Evolutionary conservation across 169 alveolate genomes (phyloP).

Genomic region (Eimeria praecox): DNA sequence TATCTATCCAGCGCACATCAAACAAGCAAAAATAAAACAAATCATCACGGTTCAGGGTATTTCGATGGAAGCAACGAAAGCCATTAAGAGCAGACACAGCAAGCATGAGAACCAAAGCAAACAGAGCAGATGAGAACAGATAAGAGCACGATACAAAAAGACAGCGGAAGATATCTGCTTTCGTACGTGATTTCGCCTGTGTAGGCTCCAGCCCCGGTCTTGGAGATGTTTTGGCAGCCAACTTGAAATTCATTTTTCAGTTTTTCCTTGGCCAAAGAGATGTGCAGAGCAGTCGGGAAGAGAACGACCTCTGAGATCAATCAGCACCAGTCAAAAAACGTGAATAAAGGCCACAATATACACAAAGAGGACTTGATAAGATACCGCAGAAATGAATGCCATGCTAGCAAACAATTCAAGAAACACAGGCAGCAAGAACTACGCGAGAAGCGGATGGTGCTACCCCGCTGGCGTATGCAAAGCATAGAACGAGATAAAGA

Average conservation of each 20-base stretch:
- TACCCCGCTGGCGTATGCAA: not conserved
- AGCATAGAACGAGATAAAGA: no score
- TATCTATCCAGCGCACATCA: not conserved
- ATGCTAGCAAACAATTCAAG: not conserved
- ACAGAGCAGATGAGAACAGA: no score
- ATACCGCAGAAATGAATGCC: not conserved
- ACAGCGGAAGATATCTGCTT: no score
- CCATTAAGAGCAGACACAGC: no score
- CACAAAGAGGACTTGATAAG: not conserved
- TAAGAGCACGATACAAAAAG: no score
- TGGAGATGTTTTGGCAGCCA: constrained; percentile 96
- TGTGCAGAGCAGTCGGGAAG: constrained; percentile 94
- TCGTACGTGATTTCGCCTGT: constrained; percentile 96
- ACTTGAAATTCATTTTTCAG: constrained; percentile 88
- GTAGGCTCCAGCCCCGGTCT: constrained; percentile 97
- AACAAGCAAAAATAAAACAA: not conserved
- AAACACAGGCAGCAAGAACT: not conserved
- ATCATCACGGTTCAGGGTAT: no score
- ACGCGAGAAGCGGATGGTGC: not conserved
- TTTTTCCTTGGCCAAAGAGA: constrained; percentile 88
- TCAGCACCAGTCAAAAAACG: not conserved
- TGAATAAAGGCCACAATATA: not conserved
- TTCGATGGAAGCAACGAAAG: no score
- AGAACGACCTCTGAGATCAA: constrained; percentile 89
- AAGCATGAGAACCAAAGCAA: not conserved